Percentiles rank a stretch among this genome's conserved stretches.
Conservation (phyloP, 805 yeast species). For the Lipomyces orientalis region DNA sequence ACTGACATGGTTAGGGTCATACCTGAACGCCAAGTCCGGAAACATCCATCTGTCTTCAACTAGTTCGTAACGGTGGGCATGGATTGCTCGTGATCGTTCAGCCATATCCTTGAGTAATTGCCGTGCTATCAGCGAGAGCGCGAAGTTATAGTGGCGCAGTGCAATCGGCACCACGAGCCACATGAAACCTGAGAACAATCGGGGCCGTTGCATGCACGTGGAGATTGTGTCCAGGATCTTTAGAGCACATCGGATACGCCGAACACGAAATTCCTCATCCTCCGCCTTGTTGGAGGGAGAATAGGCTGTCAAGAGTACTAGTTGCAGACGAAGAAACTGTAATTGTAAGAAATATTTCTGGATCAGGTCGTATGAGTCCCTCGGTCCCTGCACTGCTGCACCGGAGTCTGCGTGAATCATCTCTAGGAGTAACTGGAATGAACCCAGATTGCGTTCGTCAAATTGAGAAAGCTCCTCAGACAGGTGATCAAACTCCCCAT, state of each 20-base stretch:
- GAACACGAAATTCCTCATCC: neutral
- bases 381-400: constrained; percentile 25
- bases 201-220: constrained; percentile 24
- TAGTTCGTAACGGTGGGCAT: neutral
- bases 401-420: constrained; percentile 27
- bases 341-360: constrained; percentile 33
- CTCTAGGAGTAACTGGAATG: constrained; percentile 32
- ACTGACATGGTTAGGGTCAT: constrained; percentile 11
- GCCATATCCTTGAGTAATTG: constrained; percentile 3
- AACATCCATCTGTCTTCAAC: constrained; percentile 16
- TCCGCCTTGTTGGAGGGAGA: constrained; percentile 11
- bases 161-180: constrained; percentile 25
- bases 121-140: neutral
- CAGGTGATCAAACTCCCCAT: constrained; percentile 16
- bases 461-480: constrained; percentile 12
- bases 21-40: constrained; percentile 30
- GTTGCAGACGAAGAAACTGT: constrained; percentile 20
- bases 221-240: constrained; percentile 28
- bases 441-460: constrained; percentile 29
- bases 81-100: constrained; percentile 4
- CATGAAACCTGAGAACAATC: constrained; percentile 27
- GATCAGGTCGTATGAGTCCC: constrained; percentile 32
- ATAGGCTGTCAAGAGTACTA: constrained; percentile 20
- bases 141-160: constrained; percentile 9
- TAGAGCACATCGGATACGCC: constrained; percentile 16